These are phyloP conservation scores for Candida tetrigidarum DNA, from an alignment of 1,139 yeast species.

Conservation along the genomic window DNA sequence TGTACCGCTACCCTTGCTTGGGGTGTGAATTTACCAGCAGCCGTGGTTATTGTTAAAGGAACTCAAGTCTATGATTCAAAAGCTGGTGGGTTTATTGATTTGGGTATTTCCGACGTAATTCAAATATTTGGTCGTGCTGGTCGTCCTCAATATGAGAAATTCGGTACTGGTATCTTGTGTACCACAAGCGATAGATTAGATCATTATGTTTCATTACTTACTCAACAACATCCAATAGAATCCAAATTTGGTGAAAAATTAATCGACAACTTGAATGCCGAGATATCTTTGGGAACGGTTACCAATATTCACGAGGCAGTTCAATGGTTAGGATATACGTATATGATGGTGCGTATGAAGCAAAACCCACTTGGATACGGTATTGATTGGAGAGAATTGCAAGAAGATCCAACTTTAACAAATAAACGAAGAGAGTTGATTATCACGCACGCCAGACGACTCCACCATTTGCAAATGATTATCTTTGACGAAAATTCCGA, in stretches of 20 bases:
- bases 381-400: constrained; percentile 84
- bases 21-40: constrained; percentile 99
- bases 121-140: constrained; percentile 99
- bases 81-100: constrained; percentile 91
- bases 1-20: constrained; percentile 99
- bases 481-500: constrained; percentile 87
- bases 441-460: constrained; percentile 74
- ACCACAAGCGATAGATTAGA: constrained; percentile 83
- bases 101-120: constrained; percentile 95
- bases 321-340: constrained; percentile 96
- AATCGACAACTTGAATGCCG: constrained; percentile 94
- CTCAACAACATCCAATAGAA: constrained; percentile 98
- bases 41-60: constrained; percentile 95
- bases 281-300: constrained; percentile 92
- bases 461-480: constrained; percentile 90
- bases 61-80: constrained; percentile 95
- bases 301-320: constrained; percentile 95
- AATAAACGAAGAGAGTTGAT: constrained; percentile 78
- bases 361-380: constrained; percentile 95
- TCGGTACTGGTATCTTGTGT: constrained; percentile 90
- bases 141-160: constrained; percentile 93
- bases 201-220: constrained; percentile 82
- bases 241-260: constrained; percentile 76
- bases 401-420: constrained; percentile 80
- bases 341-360: constrained; percentile 91